Percentiles rank a stretch among this genome's conserved stretches.
Conservation (phyloP, 345 rosid species). For the Linum usitatissimum region DNA sequence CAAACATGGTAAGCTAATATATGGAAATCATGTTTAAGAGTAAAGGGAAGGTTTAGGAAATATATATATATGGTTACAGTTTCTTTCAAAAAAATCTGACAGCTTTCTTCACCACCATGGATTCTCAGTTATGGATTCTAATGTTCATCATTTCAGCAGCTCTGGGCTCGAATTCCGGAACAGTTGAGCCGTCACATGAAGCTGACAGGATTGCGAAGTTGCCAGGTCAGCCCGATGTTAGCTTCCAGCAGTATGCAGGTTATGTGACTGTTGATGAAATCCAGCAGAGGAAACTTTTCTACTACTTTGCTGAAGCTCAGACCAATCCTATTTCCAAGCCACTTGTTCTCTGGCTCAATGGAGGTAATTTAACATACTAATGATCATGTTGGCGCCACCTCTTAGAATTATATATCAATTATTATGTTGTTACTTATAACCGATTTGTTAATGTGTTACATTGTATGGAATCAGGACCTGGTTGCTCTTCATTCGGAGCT, state of each 20-base stretch:
- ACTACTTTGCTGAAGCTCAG: slow-evolving; percentile 40
- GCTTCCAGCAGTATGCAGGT: background rate
- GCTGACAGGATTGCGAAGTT: slow-evolving; percentile 1
- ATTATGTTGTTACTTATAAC: too few species aligned
- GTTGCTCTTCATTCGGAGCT: slow-evolving; percentile 14
- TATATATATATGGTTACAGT: too few species aligned
- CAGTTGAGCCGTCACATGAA: background rate
- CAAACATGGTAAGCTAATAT: too few species aligned
- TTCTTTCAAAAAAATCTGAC: background rate
- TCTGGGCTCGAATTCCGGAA: background rate
- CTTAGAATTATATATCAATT: too few species aligned
- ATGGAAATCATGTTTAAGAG: too few species aligned
- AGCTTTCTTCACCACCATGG: background rate
- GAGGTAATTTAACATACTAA: too few species aligned
- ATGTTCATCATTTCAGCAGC: background rate
- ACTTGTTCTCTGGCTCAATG: slow-evolving; percentile 14
- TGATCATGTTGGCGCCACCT: too few species aligned
- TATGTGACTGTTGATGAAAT: slow-evolving; percentile 16
- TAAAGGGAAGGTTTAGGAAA: too few species aligned
- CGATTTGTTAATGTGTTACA: too few species aligned
- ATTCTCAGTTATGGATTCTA: background rate
- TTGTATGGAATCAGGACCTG: slow-evolving; percentile 4
- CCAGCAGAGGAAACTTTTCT: slow-evolving; percentile 28
- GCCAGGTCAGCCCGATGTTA: slow-evolving; percentile 30
- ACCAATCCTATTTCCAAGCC: slow-evolving; percentile 29